Percentiles rank a stretch among this genome's conserved stretches.
Evolutionary conservation across 2,329 filamentous ascomycete species (phyloP).

Genomic region (Pseudohalonectria lignicola): DNA sequence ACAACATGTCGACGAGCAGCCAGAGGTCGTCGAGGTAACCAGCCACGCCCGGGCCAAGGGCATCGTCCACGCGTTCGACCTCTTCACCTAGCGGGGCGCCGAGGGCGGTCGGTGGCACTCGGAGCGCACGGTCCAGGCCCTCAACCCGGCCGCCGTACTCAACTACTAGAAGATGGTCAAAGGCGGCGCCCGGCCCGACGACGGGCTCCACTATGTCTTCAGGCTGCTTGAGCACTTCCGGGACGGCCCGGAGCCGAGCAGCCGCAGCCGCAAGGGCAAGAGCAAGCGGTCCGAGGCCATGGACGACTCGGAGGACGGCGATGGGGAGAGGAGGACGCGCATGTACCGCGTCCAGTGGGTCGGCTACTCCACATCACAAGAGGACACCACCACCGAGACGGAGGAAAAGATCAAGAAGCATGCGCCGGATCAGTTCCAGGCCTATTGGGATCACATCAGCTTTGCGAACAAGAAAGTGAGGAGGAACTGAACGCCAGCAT

Average conservation of each 20-base stretch:
- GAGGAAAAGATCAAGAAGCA: background rate
- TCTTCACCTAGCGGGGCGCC: background rate
- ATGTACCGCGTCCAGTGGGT: conserved; percentile 3
- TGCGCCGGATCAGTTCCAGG: background rate
- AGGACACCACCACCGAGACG: background rate
- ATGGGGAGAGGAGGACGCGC: background rate
- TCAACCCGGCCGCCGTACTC: background rate
- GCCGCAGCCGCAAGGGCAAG: too few species aligned
- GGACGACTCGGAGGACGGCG: too few species aligned
- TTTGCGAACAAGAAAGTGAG: too few species aligned
- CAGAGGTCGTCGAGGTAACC: conserved; percentile 1
- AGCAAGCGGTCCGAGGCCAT: too few species aligned
- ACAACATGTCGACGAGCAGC: background rate
- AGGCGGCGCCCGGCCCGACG: background rate
- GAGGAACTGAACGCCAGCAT: too few species aligned
- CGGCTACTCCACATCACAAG: background rate
- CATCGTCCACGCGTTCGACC: background rate
- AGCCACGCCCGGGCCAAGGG: too few species aligned
- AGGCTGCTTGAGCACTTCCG: conserved; percentile 1
- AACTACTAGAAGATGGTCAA: conserved; percentile 1
- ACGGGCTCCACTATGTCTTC: conserved; percentile 1
- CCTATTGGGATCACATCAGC: background rate
- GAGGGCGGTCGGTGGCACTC: background rate
- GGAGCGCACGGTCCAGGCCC: conserved; percentile 2
- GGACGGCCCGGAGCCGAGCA: too few species aligned